Percentiles rank a stretch among this genome's conserved stretches.
Evolutionary conservation across 129 eudicot species (phyloP).

Genomic region (Helianthus tuberosus): DNA sequence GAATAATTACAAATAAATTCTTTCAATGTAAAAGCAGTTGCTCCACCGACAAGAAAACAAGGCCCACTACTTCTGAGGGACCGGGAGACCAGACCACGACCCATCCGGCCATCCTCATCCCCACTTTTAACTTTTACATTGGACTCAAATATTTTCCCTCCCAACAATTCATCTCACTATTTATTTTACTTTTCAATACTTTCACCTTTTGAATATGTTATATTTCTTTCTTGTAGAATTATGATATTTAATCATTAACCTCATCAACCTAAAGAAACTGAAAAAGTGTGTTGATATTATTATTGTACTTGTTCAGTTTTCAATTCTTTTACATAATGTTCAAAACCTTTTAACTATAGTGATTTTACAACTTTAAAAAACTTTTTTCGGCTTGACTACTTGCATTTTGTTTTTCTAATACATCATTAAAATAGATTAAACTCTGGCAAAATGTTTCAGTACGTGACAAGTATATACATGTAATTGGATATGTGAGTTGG

Average conservation of each 20-base stretch:
- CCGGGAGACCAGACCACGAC: constrained; percentile 6
- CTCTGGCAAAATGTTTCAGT: no score
- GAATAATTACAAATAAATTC: not conserved
- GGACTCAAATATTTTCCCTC: not conserved
- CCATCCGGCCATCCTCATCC: not conserved
- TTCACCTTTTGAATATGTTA: not conserved
- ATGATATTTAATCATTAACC: constrained; percentile 6
- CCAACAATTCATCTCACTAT: not conserved
- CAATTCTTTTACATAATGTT: not conserved
- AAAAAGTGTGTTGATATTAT: not conserved
- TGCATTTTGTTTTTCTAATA: no score
- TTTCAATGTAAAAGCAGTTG: not conserved
- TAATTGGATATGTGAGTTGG: no score
- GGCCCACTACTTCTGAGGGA: constrained; percentile 17
- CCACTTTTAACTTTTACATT: not conserved
- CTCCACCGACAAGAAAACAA: not conserved
- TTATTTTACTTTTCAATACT: not conserved
- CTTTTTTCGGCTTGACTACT: no score
- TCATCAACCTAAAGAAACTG: not conserved
- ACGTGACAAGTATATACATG: no score
- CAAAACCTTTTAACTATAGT: not conserved
- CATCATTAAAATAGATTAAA: no score
- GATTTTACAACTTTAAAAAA: not conserved
- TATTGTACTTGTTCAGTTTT: not conserved
- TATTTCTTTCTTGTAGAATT: not conserved